A percentile compares a stretch with the other conserved stretches of the same genome.
Evolutionary conservation across 2,329 filamentous ascomycete genomes (phyloP).

Genomic region (Botryosphaeria dothidea): DNA sequence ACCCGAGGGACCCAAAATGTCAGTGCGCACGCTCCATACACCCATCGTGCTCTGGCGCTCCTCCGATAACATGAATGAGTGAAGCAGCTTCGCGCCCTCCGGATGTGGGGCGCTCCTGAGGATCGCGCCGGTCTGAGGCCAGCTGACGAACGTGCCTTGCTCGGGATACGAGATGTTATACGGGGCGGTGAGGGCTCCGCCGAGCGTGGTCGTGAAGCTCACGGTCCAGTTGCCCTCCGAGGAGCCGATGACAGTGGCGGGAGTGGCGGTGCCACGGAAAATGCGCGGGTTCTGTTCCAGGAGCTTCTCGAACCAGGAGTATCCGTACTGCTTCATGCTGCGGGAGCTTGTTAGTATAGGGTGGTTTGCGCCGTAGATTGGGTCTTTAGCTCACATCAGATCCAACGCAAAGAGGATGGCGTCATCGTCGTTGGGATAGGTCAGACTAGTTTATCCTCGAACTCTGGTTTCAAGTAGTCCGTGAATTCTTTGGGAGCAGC

Average conservation of each 20-base stretch:
- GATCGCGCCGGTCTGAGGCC: slow-evolving; percentile 53
- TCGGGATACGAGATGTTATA: slow-evolving; percentile 30
- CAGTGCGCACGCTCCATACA: slow-evolving; percentile 40
- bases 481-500: slow-evolving; percentile 40
- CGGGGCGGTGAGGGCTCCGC: not conserved
- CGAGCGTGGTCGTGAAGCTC: slow-evolving; percentile 22
- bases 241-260: slow-evolving; percentile 36
- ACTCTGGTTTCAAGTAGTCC: slow-evolving; percentile 51
- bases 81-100: slow-evolving; percentile 53
- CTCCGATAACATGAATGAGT: slow-evolving; percentile 48
- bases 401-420: slow-evolving; percentile 55
- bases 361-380: slow-evolving; percentile 47
- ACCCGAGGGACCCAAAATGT: slow-evolving; percentile 32
- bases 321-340: slow-evolving; percentile 42
- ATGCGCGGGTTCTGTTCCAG: slow-evolving; percentile 53
- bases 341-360: slow-evolving; percentile 34
- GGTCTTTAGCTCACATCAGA: slow-evolving; percentile 42
- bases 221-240: slow-evolving; percentile 26
- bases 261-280: slow-evolving; percentile 54
- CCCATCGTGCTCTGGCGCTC: slow-evolving; percentile 40
- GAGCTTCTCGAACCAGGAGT: slow-evolving; percentile 50
- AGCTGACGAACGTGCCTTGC: slow-evolving; percentile 46
- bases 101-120: slow-evolving; percentile 51
- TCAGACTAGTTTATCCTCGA: slow-evolving; percentile 57
- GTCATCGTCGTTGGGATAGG: slow-evolving; percentile 61